Percentiles rank a stretch among this genome's conserved stretches.
These are phyloP conservation scores for Diospyros kaki DNA, from an alignment of 148 eudicot genomes.

Conservation along the genomic window DNA sequence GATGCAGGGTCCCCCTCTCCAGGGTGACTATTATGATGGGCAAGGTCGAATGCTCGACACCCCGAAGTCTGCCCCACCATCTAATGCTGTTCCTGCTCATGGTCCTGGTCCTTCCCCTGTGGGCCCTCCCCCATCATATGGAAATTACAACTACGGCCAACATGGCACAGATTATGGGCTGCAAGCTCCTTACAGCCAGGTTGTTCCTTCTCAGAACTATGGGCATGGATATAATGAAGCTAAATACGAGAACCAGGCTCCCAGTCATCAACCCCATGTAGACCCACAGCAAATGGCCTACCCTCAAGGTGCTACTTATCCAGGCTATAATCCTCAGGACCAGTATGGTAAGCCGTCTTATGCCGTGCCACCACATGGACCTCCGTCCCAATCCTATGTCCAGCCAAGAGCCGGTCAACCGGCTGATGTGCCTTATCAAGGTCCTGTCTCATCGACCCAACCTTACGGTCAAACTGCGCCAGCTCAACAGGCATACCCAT, in stretches of 20 bases:
- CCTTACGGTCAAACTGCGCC: constrained; percentile 46
- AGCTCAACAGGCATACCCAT: constrained; percentile 65
- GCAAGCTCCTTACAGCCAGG: constrained; percentile 52
- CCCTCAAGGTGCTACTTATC: constrained; percentile 21
- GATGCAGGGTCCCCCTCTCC: constrained; percentile 64
- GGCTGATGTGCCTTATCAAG: constrained; percentile 62
- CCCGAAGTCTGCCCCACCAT: constrained; percentile 27
- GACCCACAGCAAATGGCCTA: constrained; percentile 41
- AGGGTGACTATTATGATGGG: constrained; percentile 47
- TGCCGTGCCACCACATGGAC: constrained; percentile 53
- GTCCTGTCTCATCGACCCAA: constrained; percentile 44
- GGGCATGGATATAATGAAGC: constrained; percentile 65
- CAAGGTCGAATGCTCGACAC: constrained; percentile 30
- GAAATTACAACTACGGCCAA: constrained; percentile 52
- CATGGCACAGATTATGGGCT: constrained; percentile 23
- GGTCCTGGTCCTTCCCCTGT: constrained; percentile 31
- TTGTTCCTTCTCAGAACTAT: constrained; percentile 43
- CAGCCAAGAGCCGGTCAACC: constrained; percentile 65
- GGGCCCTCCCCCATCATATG: constrained; percentile 45
- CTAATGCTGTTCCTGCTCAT: constrained; percentile 30
- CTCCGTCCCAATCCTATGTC: constrained; percentile 51
- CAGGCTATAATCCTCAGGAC: constrained; percentile 44
- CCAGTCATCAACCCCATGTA: constrained; percentile 50
- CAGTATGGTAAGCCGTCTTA: constrained; percentile 60
- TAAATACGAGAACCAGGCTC: constrained; percentile 48